These are phyloP conservation scores for Populus simonii DNA, from an alignment of 345 rosid species.

Conservation along the genomic window DNA sequence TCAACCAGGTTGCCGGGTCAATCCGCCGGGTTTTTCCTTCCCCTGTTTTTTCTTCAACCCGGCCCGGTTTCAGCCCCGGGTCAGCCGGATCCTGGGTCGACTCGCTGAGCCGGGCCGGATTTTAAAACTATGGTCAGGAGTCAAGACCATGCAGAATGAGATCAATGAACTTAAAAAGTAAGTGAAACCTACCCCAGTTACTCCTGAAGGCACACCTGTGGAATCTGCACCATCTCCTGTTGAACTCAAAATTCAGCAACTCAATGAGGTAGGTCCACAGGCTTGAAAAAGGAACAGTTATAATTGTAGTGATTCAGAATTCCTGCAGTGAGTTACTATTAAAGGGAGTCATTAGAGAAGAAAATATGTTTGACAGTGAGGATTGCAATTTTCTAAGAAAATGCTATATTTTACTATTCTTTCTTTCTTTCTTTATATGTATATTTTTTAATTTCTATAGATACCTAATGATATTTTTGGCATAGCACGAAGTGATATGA, in stretches of 20 bases:
- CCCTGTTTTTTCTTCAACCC: too few relatives aligned
- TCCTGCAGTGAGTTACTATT: not conserved
- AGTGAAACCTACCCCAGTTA: slow-evolving; percentile 60
- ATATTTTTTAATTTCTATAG: not conserved
- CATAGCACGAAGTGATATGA: not conserved
- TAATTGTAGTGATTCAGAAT: not conserved
- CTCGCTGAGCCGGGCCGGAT: too few relatives aligned
- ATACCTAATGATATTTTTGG: not conserved
- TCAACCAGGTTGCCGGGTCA: too few relatives aligned
- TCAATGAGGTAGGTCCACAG: slow-evolving; percentile 47
- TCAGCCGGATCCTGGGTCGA: too few relatives aligned
- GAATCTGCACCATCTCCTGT: slow-evolving; percentile 50
- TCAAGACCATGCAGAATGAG: slow-evolving; percentile 61
- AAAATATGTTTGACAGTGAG: not conserved
- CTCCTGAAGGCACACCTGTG: slow-evolving; percentile 57
- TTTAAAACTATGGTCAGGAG: slow-evolving; percentile 13
- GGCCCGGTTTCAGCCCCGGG: too few relatives aligned
- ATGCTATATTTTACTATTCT: not conserved
- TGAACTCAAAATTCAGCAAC: slow-evolving; percentile 54
- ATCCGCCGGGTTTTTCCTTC: too few relatives aligned
- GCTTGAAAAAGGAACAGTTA: not conserved
- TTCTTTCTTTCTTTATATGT: not conserved
- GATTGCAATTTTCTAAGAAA: not conserved
- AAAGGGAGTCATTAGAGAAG: not conserved
- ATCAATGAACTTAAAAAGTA: slow-evolving; percentile 71